phyloP scores from a whole-genome alignment of 306 rosid species.

The Heteromeles arbutifolia region DNA sequence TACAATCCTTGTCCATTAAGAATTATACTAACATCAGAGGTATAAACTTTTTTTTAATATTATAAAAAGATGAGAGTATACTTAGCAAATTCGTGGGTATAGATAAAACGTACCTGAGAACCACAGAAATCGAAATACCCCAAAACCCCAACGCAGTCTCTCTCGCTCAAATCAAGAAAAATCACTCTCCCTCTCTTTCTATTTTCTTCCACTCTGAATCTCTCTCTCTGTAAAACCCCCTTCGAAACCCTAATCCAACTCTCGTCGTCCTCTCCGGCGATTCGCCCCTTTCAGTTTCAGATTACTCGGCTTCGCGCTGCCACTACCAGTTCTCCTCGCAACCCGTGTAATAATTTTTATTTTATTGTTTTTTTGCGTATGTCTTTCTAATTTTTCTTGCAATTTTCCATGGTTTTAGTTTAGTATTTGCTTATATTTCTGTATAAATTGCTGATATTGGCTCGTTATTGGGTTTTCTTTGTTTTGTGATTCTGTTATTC shows the following conservation, averaged over 20 bases:
- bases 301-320: neutral
- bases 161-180: conserved; percentile 6
- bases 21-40: too few species aligned
- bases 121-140: neutral
- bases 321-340: neutral
- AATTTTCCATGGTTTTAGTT: conserved; percentile 1
- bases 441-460: neutral
- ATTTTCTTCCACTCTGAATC: neutral
- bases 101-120: neutral
- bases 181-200: neutral
- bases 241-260: conserved; percentile 34
- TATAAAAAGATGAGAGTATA: neutral
- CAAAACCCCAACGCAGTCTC: too few species aligned
- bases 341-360: conserved; percentile 23
- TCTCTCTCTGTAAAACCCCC: conserved; percentile 15
- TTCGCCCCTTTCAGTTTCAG: neutral
- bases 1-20: too few species aligned
- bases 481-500: neutral
- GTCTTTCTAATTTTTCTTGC: neutral
- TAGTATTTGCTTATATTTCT: neutral
- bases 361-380: neutral
- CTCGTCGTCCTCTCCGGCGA: neutral
- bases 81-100: neutral
- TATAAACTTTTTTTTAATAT: too few species aligned
- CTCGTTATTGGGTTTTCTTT: neutral